phyloP scores from a whole-genome alignment of 2,329 filamentous ascomycete species.

The Alternaria hordeiaustralica region DNA sequence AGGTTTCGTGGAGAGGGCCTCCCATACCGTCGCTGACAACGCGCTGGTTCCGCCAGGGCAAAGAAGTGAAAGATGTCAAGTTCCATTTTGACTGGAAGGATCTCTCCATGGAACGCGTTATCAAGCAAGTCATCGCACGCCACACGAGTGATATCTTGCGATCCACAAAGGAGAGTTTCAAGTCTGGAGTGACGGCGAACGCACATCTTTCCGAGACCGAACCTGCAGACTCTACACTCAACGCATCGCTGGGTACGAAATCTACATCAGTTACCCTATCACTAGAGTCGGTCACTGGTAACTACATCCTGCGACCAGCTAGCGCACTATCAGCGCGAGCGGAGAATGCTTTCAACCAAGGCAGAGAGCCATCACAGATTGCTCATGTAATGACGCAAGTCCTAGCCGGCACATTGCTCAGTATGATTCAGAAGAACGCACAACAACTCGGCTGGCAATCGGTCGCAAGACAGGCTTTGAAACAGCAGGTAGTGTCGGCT shows the following conservation, averaged over 20 bases:
- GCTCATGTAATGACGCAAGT: slow-evolving; percentile 65
- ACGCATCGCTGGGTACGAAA: slow-evolving; percentile 71
- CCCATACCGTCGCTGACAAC: slow-evolving; percentile 57
- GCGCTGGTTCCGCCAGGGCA: slow-evolving; percentile 85
- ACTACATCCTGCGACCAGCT: slow-evolving; percentile 70
- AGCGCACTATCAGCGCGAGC: slow-evolving; percentile 52
- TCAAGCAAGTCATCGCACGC: slow-evolving; percentile 75
- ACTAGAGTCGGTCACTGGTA: slow-evolving; percentile 81
- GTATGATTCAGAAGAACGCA: slow-evolving; percentile 67
- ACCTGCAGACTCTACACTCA: slow-evolving; percentile 71
- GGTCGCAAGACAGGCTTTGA: slow-evolving; percentile 38
- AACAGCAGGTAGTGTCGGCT: slow-evolving; percentile 62
- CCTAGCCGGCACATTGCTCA: slow-evolving; percentile 66
- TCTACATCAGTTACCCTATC: slow-evolving; percentile 64
- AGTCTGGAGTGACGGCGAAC: slow-evolving; percentile 64
- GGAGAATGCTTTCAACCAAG: slow-evolving; percentile 70
- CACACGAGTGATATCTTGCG: slow-evolving; percentile 76
- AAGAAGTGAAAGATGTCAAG: slow-evolving; percentile 72
- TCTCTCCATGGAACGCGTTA: slow-evolving; percentile 75
- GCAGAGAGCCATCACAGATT: slow-evolving; percentile 64
- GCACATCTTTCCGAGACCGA: slow-evolving; percentile 66
- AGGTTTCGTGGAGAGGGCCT: slow-evolving; percentile 43
- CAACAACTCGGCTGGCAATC: slow-evolving; percentile 70
- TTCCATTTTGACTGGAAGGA: slow-evolving; percentile 70
- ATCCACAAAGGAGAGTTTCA: slow-evolving; percentile 63